Evolutionary conservation across 179 eudicot species (phyloP).

Genomic region (Actinidia arguta): DNA sequence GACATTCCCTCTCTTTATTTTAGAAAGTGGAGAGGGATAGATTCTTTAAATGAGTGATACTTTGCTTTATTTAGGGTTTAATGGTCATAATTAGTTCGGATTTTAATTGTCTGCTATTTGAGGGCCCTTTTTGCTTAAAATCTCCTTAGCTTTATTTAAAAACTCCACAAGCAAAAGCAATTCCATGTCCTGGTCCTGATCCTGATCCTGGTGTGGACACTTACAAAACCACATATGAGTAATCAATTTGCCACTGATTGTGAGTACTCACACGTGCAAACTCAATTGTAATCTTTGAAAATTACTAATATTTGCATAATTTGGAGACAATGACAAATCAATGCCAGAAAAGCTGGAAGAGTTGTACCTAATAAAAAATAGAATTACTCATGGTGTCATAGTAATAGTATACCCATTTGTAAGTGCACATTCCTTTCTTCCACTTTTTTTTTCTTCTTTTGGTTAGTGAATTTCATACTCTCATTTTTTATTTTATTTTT

Average conservation of each 20-base stretch:
- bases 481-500: too few relatives aligned
- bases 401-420: too few relatives aligned
- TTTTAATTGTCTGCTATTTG: constrained; percentile 23
- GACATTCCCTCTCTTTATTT: constrained; percentile 42
- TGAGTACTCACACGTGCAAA: constrained; percentile 4
- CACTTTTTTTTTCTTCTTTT: too few relatives aligned
- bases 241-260: constrained; percentile 11
- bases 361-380: constrained; percentile 9
- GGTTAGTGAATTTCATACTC: too few relatives aligned
- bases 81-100: constrained; percentile 34
- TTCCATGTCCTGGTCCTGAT: constrained; percentile 39
- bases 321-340: constrained; percentile 16
- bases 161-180: constrained; percentile 26
- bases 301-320: background rate
- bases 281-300: constrained; percentile 25
- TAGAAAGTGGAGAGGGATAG: constrained; percentile 25
- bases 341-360: constrained; percentile 19
- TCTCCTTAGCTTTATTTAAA: constrained; percentile 18
- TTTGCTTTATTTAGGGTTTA: constrained; percentile 24
- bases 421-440: too few relatives aligned
- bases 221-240: background rate
- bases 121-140: background rate
- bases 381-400: constrained; percentile 2
- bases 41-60: constrained; percentile 25
- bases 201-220: constrained; percentile 7